Conservation (phyloP, 768 basidiomycete genomes). For the Chalciporus chontae region DNA sequence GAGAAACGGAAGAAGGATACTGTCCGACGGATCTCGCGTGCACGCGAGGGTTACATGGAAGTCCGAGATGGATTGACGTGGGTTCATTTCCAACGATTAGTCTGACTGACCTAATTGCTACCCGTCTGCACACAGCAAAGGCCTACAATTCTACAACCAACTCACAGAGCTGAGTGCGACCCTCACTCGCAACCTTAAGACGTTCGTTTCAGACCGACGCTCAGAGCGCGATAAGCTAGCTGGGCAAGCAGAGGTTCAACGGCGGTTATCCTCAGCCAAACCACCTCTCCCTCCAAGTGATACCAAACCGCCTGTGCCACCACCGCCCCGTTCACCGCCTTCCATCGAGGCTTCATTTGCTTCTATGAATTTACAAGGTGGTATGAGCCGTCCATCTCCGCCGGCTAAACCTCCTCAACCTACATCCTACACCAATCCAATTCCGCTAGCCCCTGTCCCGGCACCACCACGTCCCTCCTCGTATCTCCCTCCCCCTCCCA, state of each 20-base stretch:
- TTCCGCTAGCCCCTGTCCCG: constrained; percentile 2
- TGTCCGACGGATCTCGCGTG: constrained; percentile 65
- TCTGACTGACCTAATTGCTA: neutral
- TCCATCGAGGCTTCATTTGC: constrained; percentile 51
- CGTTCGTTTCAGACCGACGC: constrained; percentile 61
- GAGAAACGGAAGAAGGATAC: constrained; percentile 78
- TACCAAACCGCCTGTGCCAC: constrained; percentile 49
- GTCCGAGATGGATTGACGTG: constrained; percentile 81
- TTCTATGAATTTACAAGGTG: constrained; percentile 47
- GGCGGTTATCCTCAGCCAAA: constrained; percentile 47
- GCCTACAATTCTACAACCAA: constrained; percentile 84
- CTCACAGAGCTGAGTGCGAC: constrained; percentile 59
- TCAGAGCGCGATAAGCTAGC: constrained; percentile 69
- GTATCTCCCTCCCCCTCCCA: constrained; percentile 20
- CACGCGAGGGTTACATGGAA: constrained; percentile 83
- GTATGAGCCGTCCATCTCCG: constrained; percentile 26
- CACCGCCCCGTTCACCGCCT: constrained; percentile 38
- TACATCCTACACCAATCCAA: constrained; percentile 22
- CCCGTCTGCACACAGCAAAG: constrained; percentile 53
- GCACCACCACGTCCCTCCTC: constrained; percentile 20
- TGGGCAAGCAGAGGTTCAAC: constrained; percentile 69
- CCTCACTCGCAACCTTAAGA: constrained; percentile 54
- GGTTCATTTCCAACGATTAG: constrained; percentile 31
- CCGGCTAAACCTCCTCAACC: constrained; percentile 27
- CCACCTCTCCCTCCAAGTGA: constrained; percentile 36